phyloP scores from a whole-genome alignment of 2,329 filamentous ascomycete species.

The Dryadomyces quercivorus region DNA sequence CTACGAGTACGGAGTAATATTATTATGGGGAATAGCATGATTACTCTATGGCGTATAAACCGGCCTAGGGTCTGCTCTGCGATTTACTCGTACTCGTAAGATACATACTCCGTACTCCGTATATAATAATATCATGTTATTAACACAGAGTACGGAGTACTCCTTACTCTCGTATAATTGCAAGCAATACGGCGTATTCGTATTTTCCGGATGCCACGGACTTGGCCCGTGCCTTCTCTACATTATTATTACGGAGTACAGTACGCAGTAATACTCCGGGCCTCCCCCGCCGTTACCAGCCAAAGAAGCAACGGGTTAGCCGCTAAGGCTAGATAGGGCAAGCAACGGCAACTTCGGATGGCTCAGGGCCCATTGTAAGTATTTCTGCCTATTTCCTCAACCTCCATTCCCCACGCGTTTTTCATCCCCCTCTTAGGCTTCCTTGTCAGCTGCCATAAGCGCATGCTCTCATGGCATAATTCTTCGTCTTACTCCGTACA shows the following conservation, averaged over 20 bases:
- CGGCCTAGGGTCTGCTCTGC: too few relatives aligned
- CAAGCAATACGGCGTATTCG: too few relatives aligned
- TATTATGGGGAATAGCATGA: too few relatives aligned
- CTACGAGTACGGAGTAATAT: neutral
- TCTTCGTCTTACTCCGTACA: neutral
- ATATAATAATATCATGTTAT: too few relatives aligned
- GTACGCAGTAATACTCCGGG: too few relatives aligned
- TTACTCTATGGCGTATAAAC: too few relatives aligned
- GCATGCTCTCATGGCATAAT: neutral
- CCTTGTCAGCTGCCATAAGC: neutral
- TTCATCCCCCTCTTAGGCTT: neutral
- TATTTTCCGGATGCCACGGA: too few relatives aligned
- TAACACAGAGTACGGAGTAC: too few relatives aligned
- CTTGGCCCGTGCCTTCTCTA: neutral
- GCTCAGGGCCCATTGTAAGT: neutral
- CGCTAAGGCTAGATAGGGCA: neutral
- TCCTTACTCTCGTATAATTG: too few relatives aligned
- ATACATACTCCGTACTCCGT: neutral
- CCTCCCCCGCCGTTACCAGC: neutral
- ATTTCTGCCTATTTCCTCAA: neutral
- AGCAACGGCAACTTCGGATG: slow-evolving; percentile 1
- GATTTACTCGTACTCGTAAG: too few relatives aligned
- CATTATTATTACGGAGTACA: too few relatives aligned
- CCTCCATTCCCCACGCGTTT: neutral
- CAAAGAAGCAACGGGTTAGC: neutral